Conservation (phyloP, 192 early-diverging fungal species). For the Backusella westeae region DNA sequence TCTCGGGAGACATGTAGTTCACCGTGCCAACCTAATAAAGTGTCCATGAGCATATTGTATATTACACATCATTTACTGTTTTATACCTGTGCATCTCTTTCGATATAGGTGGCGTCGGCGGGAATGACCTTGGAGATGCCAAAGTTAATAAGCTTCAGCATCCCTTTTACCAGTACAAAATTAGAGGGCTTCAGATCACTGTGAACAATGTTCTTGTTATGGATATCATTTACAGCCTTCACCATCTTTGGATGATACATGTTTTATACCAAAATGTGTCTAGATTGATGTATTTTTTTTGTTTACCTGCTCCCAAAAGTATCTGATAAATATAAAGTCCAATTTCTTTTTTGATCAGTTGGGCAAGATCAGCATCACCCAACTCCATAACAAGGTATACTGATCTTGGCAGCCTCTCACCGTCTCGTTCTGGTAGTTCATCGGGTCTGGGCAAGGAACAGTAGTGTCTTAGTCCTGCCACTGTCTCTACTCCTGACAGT, state of each 20-base stretch:
- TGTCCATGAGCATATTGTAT: too few species aligned
- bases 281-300: neutral
- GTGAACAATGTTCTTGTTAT: constrained; percentile 86
- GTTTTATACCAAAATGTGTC: neutral
- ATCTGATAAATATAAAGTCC: constrained; percentile 73
- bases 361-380: constrained; percentile 85
- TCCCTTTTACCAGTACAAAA: constrained; percentile 85
- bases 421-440: too few species aligned
- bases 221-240: constrained; percentile 84
- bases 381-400: constrained; percentile 68
- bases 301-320: constrained; percentile 81
- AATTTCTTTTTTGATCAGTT: constrained; percentile 55
- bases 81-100: constrained; percentile 70
- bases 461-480: constrained; percentile 73
- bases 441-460: too few species aligned
- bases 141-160: constrained; percentile 95
- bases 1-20: constrained; percentile 97
- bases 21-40: constrained; percentile 65
- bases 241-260: constrained; percentile 67
- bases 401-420: fast-evolving
- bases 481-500: constrained; percentile 62
- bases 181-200: constrained; percentile 95
- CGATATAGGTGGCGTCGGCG: constrained; percentile 92
- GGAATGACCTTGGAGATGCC: constrained; percentile 92
- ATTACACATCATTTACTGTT: too few species aligned